Conservation (phyloP, 495 filamentous ascomycete species). For the Entonaema liquescens region DNA sequence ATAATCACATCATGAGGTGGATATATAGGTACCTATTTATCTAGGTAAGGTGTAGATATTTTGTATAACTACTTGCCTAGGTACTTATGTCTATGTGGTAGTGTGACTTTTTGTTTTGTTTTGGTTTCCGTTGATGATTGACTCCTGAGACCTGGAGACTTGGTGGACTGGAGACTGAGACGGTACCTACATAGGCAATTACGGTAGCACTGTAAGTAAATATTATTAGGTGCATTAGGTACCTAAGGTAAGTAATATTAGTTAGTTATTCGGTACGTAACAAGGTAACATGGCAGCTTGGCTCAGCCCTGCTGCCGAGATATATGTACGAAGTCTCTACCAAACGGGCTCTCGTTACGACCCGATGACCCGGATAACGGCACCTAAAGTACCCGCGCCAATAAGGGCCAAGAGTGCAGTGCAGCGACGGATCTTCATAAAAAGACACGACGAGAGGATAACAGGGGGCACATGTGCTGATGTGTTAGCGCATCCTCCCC, state of each 20-base stretch:
- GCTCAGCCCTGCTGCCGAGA: not conserved
- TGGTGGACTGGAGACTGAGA: no score
- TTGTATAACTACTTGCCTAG: not conserved
- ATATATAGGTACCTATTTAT: no score
- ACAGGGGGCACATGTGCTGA: conserved; percentile 2
- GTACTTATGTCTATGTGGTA: not conserved
- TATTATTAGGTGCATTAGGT: no score
- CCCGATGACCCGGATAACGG: conserved; percentile 17
- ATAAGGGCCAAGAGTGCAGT: not conserved
- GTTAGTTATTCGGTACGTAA: not conserved
- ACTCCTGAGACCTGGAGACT: not conserved
- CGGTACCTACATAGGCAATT: not conserved
- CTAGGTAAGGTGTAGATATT: not conserved
- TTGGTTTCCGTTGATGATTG: not conserved
- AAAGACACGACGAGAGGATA: not conserved
- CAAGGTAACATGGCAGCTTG: not conserved
- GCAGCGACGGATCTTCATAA: not conserved
- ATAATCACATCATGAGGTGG: not conserved
- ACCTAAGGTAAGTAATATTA: not conserved
- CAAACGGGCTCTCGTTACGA: not conserved
- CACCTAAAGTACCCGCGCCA: conserved; percentile 16
- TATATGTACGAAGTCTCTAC: no score
- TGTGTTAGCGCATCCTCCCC: not conserved
- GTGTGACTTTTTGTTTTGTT: not conserved
- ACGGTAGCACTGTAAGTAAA: not conserved